Percentiles rank a stretch among this genome's conserved stretches.
Conservation (phyloP, 768 basidiomycete species). For the Ramaria rubella region DNA sequence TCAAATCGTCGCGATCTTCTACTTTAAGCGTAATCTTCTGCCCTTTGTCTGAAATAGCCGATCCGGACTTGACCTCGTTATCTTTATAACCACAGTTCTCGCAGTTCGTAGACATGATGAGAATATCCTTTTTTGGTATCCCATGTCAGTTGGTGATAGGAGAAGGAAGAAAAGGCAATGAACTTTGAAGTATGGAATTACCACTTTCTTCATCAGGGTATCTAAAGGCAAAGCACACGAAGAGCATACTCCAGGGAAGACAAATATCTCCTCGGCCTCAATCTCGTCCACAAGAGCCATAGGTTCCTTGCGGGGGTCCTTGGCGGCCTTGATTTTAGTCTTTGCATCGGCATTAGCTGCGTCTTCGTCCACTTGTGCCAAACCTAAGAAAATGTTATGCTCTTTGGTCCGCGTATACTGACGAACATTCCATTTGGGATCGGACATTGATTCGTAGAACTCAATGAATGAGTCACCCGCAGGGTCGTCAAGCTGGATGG, state of each 20-base stretch:
- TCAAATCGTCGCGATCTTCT: constrained; percentile 86
- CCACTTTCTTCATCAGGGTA: constrained; percentile 93
- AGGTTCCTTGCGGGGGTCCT: constrained; percentile 17
- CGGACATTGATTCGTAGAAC: constrained; percentile 77
- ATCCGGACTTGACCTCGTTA: constrained; percentile 94
- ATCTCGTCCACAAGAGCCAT: constrained; percentile 38
- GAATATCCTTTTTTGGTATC: constrained; percentile 59
- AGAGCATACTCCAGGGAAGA: constrained; percentile 83
- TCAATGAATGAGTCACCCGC: constrained; percentile 96
- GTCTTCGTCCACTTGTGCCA: constrained; percentile 48
- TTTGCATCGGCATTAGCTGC: constrained; percentile 19
- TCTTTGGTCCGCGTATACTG: constrained; percentile 72
- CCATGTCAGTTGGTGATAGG: neutral
- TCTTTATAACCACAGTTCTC: constrained; percentile 93
- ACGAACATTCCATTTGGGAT: constrained; percentile 88
- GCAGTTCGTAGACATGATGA: constrained; percentile 99
- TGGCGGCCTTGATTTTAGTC: constrained; percentile 14
- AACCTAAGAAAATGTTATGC: constrained; percentile 76
- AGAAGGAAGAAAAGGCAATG: constrained; percentile 13
- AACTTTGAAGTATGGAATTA: constrained; percentile 97
- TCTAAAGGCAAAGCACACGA: constrained; percentile 78
- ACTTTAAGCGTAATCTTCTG: constrained; percentile 85
- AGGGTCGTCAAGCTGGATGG: constrained; percentile 84
- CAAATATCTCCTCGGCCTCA: constrained; percentile 68
- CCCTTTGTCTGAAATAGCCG: constrained; percentile 82